Evolutionary conservation across 202 grass and related monocot species (phyloP), one percentile per base, ranked within the genome.

Genomic region (Setaria italica): DNA sequence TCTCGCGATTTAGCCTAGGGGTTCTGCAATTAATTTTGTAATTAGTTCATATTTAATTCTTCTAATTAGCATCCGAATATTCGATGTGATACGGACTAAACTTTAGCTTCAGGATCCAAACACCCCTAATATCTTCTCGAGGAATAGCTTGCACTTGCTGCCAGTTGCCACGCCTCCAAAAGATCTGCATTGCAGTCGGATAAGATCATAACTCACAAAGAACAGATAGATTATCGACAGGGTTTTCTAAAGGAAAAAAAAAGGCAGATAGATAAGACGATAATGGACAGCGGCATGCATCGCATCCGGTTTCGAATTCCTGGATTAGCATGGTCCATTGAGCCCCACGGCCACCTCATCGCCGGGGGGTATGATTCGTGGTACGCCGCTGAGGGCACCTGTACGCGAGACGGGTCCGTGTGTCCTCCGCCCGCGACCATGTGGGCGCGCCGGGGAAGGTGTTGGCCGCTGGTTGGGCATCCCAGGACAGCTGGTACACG

Each of bases 401-500:
- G 83, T 78, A 78, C 78, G 72, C 83, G 55, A 43, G 55, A 51
- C 71, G 82, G n/a, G 82, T 2, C 45, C 32, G 42, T 41, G 75
- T n/a, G 41, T 14, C 58, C 57, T 15, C 59, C 21, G 16, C 6
- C 41, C 33, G 30, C 72, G 64, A 50, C 63, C 42, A 58, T 45
- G 78, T 64, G 70, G 46, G 71, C 16, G 78, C 25, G 19, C 19
- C 1, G 35, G 4, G 42, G 69, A 71, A 71, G 62, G 82, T 77
- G 71, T 82, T 74, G 47, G 56, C 46, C 72, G 55, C 58, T 48
- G 85, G 78, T 86, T 93, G 60, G 82, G 12, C 68, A 86, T 68
- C 76, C 74, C 68, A 80, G 80, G 74, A 81, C 91, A 93, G 88
- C 85, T 86, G 86, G 82, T 86, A 89, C 91, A 86, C 82, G 88